Evolutionary conservation across 1,139 yeast genomes (phyloP).

Genomic region (Kazachstania sp.): DNA sequence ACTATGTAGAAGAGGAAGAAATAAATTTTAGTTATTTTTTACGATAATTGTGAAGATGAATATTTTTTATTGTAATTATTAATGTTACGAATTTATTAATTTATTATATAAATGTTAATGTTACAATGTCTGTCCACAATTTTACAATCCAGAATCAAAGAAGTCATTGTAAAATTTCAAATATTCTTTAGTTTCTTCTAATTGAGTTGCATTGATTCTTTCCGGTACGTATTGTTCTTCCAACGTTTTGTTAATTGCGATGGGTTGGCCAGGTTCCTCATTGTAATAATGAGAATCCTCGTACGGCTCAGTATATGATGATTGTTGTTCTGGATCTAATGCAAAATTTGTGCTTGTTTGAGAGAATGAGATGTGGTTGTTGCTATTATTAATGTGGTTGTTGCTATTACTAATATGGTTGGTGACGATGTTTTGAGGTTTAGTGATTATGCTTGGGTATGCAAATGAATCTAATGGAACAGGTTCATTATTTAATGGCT

Average conservation of each 20-base stretch:
- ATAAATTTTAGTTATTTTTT: not conserved
- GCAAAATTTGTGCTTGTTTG: not conserved
- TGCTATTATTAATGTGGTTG: too few relatives aligned
- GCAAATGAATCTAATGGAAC: not conserved
- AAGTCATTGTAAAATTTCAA: conserved; percentile 26
- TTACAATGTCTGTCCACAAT: not conserved
- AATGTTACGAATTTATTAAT: not conserved
- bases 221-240: conserved; percentile 16
- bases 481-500: not conserved
- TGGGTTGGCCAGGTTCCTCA: not conserved
- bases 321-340: conserved; percentile 10
- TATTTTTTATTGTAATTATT: not conserved
- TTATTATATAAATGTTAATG: not conserved
- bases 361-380: too few relatives aligned
- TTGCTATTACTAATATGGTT: not conserved
- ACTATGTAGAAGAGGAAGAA: too few relatives aligned
- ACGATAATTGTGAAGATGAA: not conserved
- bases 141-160: conserved; percentile 12
- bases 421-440: not conserved
- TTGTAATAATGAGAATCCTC: not conserved
- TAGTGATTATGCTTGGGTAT: not conserved
- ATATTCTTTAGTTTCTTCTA: conserved; percentile 26
- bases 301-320: conserved; percentile 1
- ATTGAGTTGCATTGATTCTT: conserved; percentile 18
- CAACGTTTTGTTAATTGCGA: conserved; percentile 14